These are phyloP conservation scores for Colletotrichum scovillei DNA, from an alignment of 2,329 filamentous ascomycete species.

Conservation along the genomic window DNA sequence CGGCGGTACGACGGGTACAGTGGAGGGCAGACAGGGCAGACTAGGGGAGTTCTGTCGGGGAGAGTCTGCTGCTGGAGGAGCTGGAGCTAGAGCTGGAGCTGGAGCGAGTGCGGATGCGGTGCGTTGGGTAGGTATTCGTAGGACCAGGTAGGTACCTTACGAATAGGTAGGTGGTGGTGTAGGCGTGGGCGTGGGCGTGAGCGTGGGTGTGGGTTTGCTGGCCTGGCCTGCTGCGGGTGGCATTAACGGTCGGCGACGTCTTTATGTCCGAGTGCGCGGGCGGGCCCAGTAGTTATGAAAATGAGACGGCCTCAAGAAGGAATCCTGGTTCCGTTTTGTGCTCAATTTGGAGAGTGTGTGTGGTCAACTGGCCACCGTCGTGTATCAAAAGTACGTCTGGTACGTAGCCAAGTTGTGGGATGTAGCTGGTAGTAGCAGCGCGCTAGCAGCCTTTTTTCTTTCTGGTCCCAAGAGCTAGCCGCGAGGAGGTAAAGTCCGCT, in stretches of 20 bases:
- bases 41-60: not conserved
- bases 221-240: constrained; percentile 22
- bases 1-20: not conserved
- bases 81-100: not conserved
- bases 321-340: constrained; percentile 31
- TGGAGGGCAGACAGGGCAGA: not conserved
- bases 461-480: constrained; percentile 19
- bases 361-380: not conserved
- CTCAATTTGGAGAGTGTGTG: not conserved
- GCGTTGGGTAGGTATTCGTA: not conserved
- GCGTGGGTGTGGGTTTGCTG: constrained; percentile 1
- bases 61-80: too few species aligned
- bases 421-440: constrained; percentile 21
- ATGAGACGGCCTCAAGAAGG: constrained; percentile 10
- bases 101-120: not conserved
- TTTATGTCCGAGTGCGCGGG: constrained; percentile 53
- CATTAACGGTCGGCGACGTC: constrained; percentile 47
- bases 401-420: constrained; percentile 16
- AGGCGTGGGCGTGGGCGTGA: not conserved
- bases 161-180: constrained; percentile 16
- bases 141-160: not conserved
- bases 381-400: not conserved
- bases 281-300: constrained; percentile 15
- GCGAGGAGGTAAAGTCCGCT: constrained; percentile 27
- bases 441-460: constrained; percentile 21